Percentiles rank a stretch among this genome's conserved stretches.
Evolutionary conservation across 495 filamentous ascomycete genomes (phyloP).

Genomic region (Choiromyces venosus): DNA sequence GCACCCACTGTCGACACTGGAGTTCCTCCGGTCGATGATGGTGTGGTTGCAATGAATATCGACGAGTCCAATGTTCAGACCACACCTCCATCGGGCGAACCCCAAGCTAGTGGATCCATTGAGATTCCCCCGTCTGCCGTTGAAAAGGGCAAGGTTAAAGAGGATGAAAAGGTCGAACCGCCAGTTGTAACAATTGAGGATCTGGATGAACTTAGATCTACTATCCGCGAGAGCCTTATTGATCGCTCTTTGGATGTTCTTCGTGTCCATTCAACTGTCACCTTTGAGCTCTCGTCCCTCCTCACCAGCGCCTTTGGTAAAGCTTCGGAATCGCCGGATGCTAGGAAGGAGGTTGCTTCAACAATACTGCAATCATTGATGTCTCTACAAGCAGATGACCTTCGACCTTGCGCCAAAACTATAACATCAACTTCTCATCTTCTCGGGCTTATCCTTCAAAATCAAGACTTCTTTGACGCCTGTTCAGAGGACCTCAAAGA

Average conservation of each 20-base stretch:
- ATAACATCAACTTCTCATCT: conserved; percentile 92
- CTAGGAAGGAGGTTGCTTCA: conserved; percentile 69
- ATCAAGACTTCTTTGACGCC: conserved; percentile 71
- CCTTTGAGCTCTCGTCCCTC: conserved; percentile 84
- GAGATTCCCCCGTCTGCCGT: conserved; percentile 40
- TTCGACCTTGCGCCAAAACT: conserved; percentile 66
- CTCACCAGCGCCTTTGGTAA: conserved; percentile 72
- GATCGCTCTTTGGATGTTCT: conserved; percentile 86
- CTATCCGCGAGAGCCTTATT: conserved; percentile 69
- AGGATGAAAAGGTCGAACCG: conserved; percentile 32
- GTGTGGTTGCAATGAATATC: conserved; percentile 45
- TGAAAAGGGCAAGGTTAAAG: conserved; percentile 41
- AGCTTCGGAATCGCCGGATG: conserved; percentile 56
- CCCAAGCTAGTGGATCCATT: conserved; percentile 41
- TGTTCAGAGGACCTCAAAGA: conserved; percentile 70
- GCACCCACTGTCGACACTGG: conserved; percentile 30
- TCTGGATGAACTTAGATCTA: conserved; percentile 68
- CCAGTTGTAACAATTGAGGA: conserved; percentile 66
- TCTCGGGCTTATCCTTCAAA: conserved; percentile 77
- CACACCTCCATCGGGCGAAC: conserved; percentile 29
- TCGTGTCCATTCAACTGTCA: conserved; percentile 77
- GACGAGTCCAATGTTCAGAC: conserved; percentile 43
- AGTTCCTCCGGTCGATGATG: conserved; percentile 24
- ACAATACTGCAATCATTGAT: conserved; percentile 82
- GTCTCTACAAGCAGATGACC: conserved; percentile 69